A percentile compares a stretch with the other conserved stretches of the same genome.
These are phyloP conservation scores for Coleophoma eucalyptorum DNA, from an alignment of 2,329 filamentous ascomycete species.

Conservation along the genomic window DNA sequence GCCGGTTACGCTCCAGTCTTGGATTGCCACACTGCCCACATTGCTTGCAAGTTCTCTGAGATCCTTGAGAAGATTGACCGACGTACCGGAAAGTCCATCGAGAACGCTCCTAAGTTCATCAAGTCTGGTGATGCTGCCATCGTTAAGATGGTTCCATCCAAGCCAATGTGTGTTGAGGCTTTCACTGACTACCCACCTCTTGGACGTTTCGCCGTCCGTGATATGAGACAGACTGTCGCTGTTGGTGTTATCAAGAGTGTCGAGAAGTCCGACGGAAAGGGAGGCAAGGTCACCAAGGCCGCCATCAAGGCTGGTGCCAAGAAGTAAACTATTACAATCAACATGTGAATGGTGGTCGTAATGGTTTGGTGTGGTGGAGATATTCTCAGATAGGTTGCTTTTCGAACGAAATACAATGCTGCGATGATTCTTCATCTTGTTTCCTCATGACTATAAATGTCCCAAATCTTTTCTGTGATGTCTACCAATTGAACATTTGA, in stretches of 20 bases:
- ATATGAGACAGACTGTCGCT: conserved; percentile 88
- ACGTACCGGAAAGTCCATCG: conserved; percentile 97
- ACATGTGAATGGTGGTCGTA: too few species aligned
- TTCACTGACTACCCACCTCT: conserved; percentile 99
- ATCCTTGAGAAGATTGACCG: conserved; percentile 99
- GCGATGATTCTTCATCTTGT: too few species aligned
- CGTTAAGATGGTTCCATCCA: conserved; percentile 99
- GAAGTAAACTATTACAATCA: conserved; percentile 29
- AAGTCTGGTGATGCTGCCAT: conserved; percentile 99
- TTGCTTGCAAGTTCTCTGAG: conserved; percentile 99
- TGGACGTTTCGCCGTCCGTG: conserved; percentile 99
- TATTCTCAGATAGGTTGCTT: too few species aligned
- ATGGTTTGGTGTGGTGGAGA: too few species aligned
- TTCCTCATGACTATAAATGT: too few species aligned
- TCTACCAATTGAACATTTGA: too few species aligned
- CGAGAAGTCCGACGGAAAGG: conserved; percentile 1
- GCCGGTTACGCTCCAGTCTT: conserved; percentile 98
- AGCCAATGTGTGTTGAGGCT: conserved; percentile 99
- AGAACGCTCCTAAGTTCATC: conserved; percentile 96
- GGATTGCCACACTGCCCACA: conserved; percentile 99
- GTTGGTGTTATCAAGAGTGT: conserved; percentile 93
- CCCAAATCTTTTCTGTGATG: too few species aligned
- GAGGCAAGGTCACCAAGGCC: conserved; percentile 25
- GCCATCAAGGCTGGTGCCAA: conserved; percentile 34
- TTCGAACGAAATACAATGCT: too few species aligned